A percentile compares a stretch with the other conserved stretches of the same genome.
phyloP scores from a whole-genome alignment of 2,329 filamentous ascomycete species.

The Curvularia sp. region DNA sequence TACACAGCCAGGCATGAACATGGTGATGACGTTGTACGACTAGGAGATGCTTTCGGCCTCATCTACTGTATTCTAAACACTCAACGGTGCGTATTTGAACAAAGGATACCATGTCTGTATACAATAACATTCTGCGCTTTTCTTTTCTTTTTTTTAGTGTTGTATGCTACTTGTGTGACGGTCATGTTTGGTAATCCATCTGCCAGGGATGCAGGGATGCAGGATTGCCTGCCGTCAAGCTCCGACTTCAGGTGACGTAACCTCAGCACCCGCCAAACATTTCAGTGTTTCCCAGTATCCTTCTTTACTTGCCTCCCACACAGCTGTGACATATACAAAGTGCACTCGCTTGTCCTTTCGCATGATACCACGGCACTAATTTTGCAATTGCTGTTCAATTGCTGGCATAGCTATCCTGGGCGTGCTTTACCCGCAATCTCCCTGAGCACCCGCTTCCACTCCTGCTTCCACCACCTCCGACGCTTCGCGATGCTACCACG shows the following conservation, averaged over 20 bases:
- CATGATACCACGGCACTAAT: slow-evolving; percentile 8
- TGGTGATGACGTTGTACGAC: slow-evolving; percentile 22
- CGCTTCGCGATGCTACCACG: slow-evolving; percentile 39
- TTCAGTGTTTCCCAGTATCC: slow-evolving; percentile 14
- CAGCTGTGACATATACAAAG: slow-evolving; percentile 3
- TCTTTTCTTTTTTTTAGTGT: background rate
- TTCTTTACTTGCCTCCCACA: slow-evolving; percentile 2
- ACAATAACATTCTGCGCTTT: background rate
- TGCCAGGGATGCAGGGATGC: background rate
- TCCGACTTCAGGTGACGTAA: slow-evolving; percentile 25
- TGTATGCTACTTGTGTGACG: background rate
- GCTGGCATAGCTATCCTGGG: slow-evolving; percentile 2
- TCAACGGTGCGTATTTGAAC: background rate
- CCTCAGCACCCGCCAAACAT: slow-evolving; percentile 29
- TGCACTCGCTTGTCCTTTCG: slow-evolving; percentile 5
- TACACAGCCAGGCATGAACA: slow-evolving; percentile 21
- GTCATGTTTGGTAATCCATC: background rate
- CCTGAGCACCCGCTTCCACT: slow-evolving; percentile 2
- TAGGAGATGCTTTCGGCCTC: background rate
- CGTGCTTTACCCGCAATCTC: background rate
- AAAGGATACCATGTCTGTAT: background rate
- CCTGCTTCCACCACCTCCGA: slow-evolving; percentile 14
- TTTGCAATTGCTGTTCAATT: slow-evolving; percentile 20
- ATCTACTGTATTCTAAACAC: background rate
- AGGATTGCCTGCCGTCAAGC: background rate